Evolutionary conservation across 768 basidiomycete genomes (phyloP).

Genomic region (Obba rivulosa): DNA sequence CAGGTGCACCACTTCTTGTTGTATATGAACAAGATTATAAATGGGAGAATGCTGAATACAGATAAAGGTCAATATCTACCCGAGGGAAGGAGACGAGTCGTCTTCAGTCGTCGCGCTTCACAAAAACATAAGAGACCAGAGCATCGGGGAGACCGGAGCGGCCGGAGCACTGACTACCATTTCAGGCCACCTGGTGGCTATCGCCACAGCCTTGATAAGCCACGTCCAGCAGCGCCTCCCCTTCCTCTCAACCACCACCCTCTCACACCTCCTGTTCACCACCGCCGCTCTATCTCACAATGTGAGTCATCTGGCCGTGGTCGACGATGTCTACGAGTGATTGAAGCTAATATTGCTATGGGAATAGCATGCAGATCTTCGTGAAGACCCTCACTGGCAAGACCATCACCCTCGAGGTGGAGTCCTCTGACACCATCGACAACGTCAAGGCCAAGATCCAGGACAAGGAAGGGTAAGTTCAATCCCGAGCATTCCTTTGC

Average conservation of each 20-base stretch:
- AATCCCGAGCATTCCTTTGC: neutral
- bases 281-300: neutral
- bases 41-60: too few species aligned
- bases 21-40: too few species aligned
- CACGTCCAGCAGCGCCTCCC: constrained; percentile 3
- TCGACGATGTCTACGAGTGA: constrained; percentile 4
- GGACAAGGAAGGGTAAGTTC: constrained; percentile 87
- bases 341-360: neutral
- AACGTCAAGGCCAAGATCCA: constrained; percentile 98
- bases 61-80: too few species aligned
- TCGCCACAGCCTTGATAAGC: constrained; percentile 11
- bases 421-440: constrained; percentile 96
- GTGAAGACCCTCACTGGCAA: constrained; percentile 99
- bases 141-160: neutral
- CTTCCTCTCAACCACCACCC: constrained; percentile 16
- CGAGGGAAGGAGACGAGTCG: too few species aligned
- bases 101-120: too few species aligned
- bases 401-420: constrained; percentile 97
- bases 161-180: neutral
- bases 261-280: neutral
- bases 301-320: constrained; percentile 4
- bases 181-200: neutral
- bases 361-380: constrained; percentile 88
- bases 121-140: too few species aligned
- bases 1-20: too few species aligned